Base-by-base conservation (phyloP, 2,329 filamentous ascomycete genomes). In the Sporothrix humicola region DNA sequence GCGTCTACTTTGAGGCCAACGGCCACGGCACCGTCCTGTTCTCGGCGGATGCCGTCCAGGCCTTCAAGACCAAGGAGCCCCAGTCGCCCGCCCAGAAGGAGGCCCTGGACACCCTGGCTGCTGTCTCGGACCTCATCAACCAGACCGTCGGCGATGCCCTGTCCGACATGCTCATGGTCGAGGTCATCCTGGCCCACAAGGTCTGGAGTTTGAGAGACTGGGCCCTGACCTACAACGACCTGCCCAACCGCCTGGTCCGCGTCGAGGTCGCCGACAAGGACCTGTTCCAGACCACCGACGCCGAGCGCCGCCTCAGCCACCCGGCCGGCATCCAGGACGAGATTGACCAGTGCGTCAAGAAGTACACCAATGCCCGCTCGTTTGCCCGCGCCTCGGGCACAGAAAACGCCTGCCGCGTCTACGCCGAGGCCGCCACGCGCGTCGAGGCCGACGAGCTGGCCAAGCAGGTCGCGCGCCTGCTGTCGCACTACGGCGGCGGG, bases 1-100 rank as follows among this genome's bases (percentile, higher is more conserved):
- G 96, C 73, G 94, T 98, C 71, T 99, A 99, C 85, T 99, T 99
- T 79, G 96, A 99, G 85, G 96, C 96, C 77, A 99, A 99, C 81
- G 96, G 96, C 44, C 96, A 99, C 82, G 96, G 96, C 77, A 99
- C 96, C 10, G 92, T 98, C 50, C 91, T 98, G 72, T 99, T 99
- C 87, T 97, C 93, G 0, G 89, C 92, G 73, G 90, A 93, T 74
- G 95, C 95, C 3, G 85, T 95, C 65, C 91, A 92, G 78, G 87
- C 89, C 68, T 97, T 99, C 84, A 88, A 87, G 77, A 92, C 89
- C 78, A 92, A 92, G 75, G 88, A 94, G 80, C 95, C 96, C 6
- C 92, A 97, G 82, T 97, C 94, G 0, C 95, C 96, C 0, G 95
- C 93, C 7, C 95, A 98, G 82, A 93, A 95, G 81, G 92, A 94